Evolutionary conservation across 1,284 basidiomycete species (phyloP).

Genomic region (Rhodotorula sp.): DNA sequence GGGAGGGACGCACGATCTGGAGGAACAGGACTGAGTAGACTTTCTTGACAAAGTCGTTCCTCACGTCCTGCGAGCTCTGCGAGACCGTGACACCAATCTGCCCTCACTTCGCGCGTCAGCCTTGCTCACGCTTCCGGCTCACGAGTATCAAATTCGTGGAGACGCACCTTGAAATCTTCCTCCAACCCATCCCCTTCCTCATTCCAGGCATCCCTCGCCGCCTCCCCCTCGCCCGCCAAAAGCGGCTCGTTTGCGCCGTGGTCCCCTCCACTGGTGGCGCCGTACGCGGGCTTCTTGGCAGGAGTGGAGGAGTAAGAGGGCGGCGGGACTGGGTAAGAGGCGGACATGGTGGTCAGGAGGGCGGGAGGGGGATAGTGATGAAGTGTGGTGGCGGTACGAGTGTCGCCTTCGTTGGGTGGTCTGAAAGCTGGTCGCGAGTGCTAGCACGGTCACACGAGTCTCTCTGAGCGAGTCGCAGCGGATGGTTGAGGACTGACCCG

Average conservation of each 20-base stretch:
- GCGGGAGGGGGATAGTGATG: conserved; percentile 4
- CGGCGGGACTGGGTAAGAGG: conserved; percentile 11
- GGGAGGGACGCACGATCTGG: conserved; percentile 34
- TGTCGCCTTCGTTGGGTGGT: too few species aligned
- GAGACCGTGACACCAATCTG: conserved; percentile 42
- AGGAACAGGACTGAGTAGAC: conserved; percentile 41
- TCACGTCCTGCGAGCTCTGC: conserved; percentile 32
- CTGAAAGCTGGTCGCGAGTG: too few species aligned
- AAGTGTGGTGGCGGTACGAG: neutral
- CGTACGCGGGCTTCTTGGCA: neutral
- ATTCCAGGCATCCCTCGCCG: conserved; percentile 7
- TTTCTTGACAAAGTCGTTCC: conserved; percentile 42
- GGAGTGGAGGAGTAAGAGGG: neutral
- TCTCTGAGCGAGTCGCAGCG: too few species aligned
- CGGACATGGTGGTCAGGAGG: neutral
- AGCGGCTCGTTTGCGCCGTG: conserved; percentile 2
- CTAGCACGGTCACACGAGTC: too few species aligned
- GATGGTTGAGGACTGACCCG: too few species aligned
- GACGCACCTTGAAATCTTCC: conserved; percentile 22
- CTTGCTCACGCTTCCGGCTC: too few species aligned
- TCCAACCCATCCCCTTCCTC: conserved; percentile 18
- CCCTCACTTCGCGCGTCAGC: too few species aligned
- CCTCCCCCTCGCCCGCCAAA: conserved; percentile 8
- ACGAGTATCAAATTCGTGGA: too few species aligned
- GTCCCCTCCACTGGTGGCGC: neutral